phyloP scores from a whole-genome alignment of 371 early-diverging fungal genomes.

The Saksenaea vasiformis region DNA sequence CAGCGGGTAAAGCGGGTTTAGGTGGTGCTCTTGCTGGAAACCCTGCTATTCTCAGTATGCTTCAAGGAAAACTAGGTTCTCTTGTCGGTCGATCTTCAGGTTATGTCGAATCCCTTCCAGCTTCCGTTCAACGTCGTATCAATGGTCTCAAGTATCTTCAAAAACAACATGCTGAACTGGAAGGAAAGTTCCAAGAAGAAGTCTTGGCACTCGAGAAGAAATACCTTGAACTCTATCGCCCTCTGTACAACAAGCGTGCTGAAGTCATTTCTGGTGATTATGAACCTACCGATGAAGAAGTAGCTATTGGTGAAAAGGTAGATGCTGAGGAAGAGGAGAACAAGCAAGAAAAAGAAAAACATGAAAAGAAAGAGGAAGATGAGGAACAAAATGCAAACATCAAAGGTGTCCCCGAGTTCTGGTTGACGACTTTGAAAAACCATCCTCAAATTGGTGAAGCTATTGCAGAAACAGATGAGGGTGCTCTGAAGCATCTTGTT shows the following conservation, averaged over 20 bases:
- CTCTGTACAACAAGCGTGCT: slow-evolving; percentile 86
- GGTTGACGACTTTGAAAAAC: slow-evolving; percentile 90
- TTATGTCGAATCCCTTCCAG: slow-evolving; percentile 79
- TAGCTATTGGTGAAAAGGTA: slow-evolving; percentile 61
- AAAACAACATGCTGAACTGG: slow-evolving; percentile 78
- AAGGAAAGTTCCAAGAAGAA: slow-evolving; percentile 86
- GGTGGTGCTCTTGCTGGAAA: slow-evolving; percentile 45
- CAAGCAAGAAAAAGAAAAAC: slow-evolving; percentile 29
- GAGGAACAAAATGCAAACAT: slow-evolving; percentile 19
- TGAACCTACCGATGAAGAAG: slow-evolving; percentile 90
- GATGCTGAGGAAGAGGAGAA: slow-evolving; percentile 60
- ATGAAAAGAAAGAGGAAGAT: slow-evolving; percentile 36
- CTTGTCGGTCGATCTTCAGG: slow-evolving; percentile 82
- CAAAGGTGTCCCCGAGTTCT: slow-evolving; percentile 85
- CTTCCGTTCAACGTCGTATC: slow-evolving; percentile 78
- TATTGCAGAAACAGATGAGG: slow-evolving; percentile 90
- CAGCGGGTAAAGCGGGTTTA: slow-evolving; percentile 18
- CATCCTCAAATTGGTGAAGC: slow-evolving; percentile 75
- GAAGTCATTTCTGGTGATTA: slow-evolving; percentile 70
- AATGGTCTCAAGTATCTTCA: slow-evolving; percentile 84
- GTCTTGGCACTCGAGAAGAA: slow-evolving; percentile 92
- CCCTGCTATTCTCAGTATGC: slow-evolving; percentile 57
- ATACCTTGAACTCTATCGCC: slow-evolving; percentile 79
- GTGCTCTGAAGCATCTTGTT: slow-evolving; percentile 77
- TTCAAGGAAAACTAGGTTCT: slow-evolving; percentile 72